Conservation (phyloP, 2,329 filamentous ascomycete species). For the Dothideomycetes sp. region DNA sequence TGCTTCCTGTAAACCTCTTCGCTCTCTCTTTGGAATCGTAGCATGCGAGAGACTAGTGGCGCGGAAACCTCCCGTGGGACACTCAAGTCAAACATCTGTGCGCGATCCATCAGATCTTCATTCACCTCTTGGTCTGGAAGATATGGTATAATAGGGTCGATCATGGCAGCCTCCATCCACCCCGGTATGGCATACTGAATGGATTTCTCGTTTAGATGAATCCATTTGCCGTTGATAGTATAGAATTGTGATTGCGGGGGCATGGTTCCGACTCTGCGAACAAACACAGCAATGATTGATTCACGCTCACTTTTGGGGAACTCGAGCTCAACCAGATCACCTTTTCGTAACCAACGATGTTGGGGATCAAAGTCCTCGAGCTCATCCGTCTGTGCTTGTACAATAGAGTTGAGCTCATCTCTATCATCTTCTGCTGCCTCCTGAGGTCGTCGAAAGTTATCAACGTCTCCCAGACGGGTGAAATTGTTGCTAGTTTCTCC, state of each 20-base stretch:
- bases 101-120: conserved; percentile 20
- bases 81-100: conserved; percentile 26
- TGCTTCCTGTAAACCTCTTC: conserved; percentile 37
- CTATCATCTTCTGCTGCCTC: conserved; percentile 16
- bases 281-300: conserved; percentile 38
- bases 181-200: conserved; percentile 39
- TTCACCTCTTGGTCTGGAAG: conserved; percentile 34
- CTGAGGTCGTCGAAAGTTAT: conserved; percentile 12
- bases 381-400: conserved; percentile 13
- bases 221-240: conserved; percentile 39
- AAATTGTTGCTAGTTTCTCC: conserved; percentile 15
- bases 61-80: conserved; percentile 36
- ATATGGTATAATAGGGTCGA: conserved; percentile 39
- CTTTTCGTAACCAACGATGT: conserved; percentile 28
- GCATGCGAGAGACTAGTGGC: conserved; percentile 32
- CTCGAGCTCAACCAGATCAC: conserved; percentile 37
- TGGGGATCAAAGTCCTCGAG: conserved; percentile 22
- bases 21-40: conserved; percentile 31
- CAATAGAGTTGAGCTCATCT: conserved; percentile 13
- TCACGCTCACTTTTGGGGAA: conserved; percentile 21
- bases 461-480: conserved; percentile 19
- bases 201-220: conserved; percentile 23
- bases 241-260: conserved; percentile 34
- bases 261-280: conserved; percentile 25
- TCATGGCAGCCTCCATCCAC: conserved; percentile 33